Conservation (phyloP, 1,139 yeast species). For the Hansenula anomala region DNA sequence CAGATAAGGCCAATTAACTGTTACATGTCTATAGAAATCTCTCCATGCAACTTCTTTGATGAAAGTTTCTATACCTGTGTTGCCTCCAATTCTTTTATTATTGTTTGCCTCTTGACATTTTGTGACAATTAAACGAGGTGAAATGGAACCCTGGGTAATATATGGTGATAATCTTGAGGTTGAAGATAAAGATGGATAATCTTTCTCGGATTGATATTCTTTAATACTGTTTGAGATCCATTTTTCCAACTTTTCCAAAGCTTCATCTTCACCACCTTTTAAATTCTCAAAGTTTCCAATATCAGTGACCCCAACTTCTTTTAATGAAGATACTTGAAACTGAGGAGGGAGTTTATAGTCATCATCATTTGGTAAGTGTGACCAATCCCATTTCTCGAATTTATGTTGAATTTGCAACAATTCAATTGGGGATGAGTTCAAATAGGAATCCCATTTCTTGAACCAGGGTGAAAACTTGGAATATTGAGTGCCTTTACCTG, state of each 20-base stretch:
- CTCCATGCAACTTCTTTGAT: constrained; percentile 55
- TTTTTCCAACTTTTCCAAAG: constrained; percentile 25
- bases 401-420: constrained; percentile 5
- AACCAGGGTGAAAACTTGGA: constrained; percentile 53
- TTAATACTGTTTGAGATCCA: constrained; percentile 30
- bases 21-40: constrained; percentile 48
- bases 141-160: constrained; percentile 42
- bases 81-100: constrained; percentile 25
- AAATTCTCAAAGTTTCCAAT: constrained; percentile 18
- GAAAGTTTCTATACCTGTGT: constrained; percentile 35
- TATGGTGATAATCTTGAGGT: constrained; percentile 42
- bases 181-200: constrained; percentile 23
- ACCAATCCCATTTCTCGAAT: constrained; percentile 8
- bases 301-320: constrained; percentile 5
- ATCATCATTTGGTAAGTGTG: constrained; percentile 6
- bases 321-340: constrained; percentile 10
- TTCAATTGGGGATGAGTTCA: constrained; percentile 18
- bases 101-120: constrained; percentile 25
- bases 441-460: constrained; percentile 37
- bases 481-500: constrained; percentile 42
- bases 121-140: constrained; percentile 35
- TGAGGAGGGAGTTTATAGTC: constrained; percentile 1
- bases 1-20: constrained; percentile 45
- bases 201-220: constrained; percentile 27
- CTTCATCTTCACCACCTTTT: constrained; percentile 37